These are phyloP conservation scores for Pseudofabraea citricarpa DNA, from an alignment of 2,329 filamentous ascomycete genomes.

Conservation along the genomic window DNA sequence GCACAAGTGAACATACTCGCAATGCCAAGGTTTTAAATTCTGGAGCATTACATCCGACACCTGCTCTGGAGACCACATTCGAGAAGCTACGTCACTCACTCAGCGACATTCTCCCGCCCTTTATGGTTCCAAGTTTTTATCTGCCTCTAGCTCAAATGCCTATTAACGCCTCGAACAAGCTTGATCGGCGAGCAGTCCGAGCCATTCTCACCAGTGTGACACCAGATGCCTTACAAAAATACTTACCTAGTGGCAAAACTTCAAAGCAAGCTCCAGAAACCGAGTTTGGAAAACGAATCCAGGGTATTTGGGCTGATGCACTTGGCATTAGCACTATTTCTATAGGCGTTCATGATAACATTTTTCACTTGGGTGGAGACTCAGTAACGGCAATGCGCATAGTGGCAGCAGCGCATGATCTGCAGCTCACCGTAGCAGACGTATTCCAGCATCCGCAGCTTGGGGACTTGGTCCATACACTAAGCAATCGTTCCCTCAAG, in stretches of 20 bases:
- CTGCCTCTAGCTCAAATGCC: constrained; percentile 25
- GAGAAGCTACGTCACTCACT: constrained; percentile 2
- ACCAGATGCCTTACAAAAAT: neutral
- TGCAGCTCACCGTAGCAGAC: constrained; percentile 1
- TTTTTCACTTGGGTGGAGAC: constrained; percentile 3
- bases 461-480: neutral
- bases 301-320: constrained; percentile 2
- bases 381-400: constrained; percentile 2
- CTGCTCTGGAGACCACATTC: neutral
- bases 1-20: neutral
- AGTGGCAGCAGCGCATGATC: constrained; percentile 1
- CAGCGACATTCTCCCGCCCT: constrained; percentile 21
- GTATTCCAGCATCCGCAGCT: constrained; percentile 1
- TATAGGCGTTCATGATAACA: constrained; percentile 1
- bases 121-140: constrained; percentile 32
- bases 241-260: neutral
- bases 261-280: constrained; percentile 1
- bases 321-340: neutral
- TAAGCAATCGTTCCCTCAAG: constrained; percentile 1
- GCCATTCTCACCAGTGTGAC: neutral
- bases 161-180: constrained; percentile 22
- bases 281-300: neutral
- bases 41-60: constrained; percentile 1
- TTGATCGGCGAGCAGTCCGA: constrained; percentile 23
- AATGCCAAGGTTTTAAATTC: neutral